These are phyloP conservation scores for Lunularia cruciata DNA, from an alignment of 225 moss, liverwort and hornwort species.

Conservation along the genomic window DNA sequence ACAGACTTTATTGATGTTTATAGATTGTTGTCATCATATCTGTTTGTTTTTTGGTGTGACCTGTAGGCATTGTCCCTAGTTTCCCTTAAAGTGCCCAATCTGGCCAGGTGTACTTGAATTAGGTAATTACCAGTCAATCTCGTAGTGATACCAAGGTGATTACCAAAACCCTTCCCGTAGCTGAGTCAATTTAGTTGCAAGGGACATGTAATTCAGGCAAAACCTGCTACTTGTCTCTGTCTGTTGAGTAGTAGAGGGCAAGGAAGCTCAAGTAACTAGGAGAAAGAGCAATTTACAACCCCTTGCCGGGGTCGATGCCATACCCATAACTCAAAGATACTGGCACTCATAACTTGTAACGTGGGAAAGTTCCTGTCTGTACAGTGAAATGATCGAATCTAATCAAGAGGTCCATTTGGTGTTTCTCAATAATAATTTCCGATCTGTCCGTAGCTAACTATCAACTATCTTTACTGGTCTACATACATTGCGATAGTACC, in stretches of 20 bases:
- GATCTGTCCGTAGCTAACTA: no score
- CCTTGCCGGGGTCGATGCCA: not conserved
- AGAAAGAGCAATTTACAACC: not conserved
- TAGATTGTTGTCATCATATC: no score
- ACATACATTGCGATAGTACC: no score
- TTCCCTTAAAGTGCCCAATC: not conserved
- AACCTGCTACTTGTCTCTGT: not conserved
- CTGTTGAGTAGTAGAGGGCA: not conserved
- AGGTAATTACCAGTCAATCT: not conserved
- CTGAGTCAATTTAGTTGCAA: not conserved
- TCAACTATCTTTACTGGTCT: no score
- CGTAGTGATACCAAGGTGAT: not conserved
- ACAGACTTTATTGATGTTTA: not conserved
- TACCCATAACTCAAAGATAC: no score
- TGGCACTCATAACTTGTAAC: no score
- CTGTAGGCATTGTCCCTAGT: not conserved
- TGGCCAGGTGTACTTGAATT: not conserved
- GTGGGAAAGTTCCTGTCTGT: no score
- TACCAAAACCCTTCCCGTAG: not conserved
- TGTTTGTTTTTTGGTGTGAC: not conserved
- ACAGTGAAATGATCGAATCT: no score
- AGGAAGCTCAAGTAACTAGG: not conserved
- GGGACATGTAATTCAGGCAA: not conserved
- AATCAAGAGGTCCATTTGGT: no score
- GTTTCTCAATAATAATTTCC: no score